These are phyloP conservation scores for Tricholoma hemisulphureum DNA, from an alignment of 768 basidiomycete genomes.

Conservation along the genomic window DNA sequence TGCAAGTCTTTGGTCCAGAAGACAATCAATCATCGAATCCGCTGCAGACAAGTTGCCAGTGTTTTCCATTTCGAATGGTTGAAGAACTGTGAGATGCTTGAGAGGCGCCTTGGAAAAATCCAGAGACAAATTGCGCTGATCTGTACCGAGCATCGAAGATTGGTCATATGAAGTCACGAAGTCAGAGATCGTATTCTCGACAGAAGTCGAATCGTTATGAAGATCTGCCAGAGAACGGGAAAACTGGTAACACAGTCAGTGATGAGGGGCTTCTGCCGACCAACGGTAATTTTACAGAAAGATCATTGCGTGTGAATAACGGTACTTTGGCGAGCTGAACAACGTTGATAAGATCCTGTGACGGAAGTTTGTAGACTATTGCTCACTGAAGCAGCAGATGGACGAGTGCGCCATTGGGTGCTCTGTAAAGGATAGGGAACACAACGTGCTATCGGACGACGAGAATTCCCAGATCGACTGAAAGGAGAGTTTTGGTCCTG, in stretches of 20 bases:
- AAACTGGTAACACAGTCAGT: not conserved
- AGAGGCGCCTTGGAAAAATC: constrained; percentile 29
- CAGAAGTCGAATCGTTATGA: not conserved
- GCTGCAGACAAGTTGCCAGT: constrained; percentile 22
- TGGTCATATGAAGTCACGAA: not conserved
- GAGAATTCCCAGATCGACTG: not conserved
- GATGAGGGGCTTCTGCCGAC: not conserved
- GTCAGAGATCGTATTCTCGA: not conserved
- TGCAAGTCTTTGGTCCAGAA: constrained; percentile 35
- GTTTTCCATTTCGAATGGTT: constrained; percentile 19
- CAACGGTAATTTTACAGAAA: not conserved
- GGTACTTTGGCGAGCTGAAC: not conserved
- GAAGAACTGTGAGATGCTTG: constrained; percentile 35
- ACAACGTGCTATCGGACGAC: not conserved
- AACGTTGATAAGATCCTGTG: not conserved
- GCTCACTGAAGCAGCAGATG: not conserved
- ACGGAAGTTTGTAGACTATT: not conserved
- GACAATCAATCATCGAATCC: constrained; percentile 25
- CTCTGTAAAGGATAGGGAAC: not conserved
- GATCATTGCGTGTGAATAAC: not conserved
- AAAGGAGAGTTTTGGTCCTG: not conserved
- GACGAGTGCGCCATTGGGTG: not conserved
- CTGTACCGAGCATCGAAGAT: not conserved
- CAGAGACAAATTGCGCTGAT: constrained; percentile 10
- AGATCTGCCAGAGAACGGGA: not conserved